phyloP scores from a whole-genome alignment of 1,139 yeast genomes.

The Schwanniomyces etchellsii region DNA sequence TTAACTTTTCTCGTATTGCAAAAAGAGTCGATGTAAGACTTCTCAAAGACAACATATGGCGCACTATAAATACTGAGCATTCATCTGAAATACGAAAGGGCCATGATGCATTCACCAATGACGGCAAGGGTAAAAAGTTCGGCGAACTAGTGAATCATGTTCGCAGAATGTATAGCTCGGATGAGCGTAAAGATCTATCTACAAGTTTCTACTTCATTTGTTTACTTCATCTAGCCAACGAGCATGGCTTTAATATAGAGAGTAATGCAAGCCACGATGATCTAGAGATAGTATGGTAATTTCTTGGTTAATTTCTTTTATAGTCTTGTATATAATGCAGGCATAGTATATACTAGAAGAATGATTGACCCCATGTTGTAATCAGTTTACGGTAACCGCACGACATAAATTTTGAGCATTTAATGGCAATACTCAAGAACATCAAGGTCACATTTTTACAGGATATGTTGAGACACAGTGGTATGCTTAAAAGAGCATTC shows the following conservation, averaged over 20 bases:
- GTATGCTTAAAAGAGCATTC: too few species aligned
- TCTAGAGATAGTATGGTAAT: conserved; percentile 33
- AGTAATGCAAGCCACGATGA: conserved; percentile 55
- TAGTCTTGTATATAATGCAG: conserved; percentile 1
- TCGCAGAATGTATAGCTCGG: conserved; percentile 48
- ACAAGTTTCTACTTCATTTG: conserved; percentile 88
- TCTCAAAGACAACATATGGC: conserved; percentile 83
- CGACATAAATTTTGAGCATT: not conserved
- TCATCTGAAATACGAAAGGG: conserved; percentile 5
- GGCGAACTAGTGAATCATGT: conserved; percentile 46
- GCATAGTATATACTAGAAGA: not conserved
- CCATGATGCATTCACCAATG: not conserved
- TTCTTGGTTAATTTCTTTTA: conserved; percentile 16
- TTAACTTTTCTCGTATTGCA: conserved; percentile 74
- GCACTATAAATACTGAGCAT: conserved; percentile 30
- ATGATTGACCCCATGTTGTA: too few species aligned
- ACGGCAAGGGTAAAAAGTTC: conserved; percentile 23
- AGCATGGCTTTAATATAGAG: conserved; percentile 67
- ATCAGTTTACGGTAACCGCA: not conserved
- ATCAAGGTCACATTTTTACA: too few species aligned
- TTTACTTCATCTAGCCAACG: conserved; percentile 81
- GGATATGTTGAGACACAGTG: too few species aligned
- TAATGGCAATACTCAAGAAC: too few species aligned
- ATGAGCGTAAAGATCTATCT: conserved; percentile 59
- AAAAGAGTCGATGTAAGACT: conserved; percentile 78